Evolutionary conservation across 148 eudicot genomes (phyloP).

Genomic region (Amaranthus hypochondriacus): DNA sequence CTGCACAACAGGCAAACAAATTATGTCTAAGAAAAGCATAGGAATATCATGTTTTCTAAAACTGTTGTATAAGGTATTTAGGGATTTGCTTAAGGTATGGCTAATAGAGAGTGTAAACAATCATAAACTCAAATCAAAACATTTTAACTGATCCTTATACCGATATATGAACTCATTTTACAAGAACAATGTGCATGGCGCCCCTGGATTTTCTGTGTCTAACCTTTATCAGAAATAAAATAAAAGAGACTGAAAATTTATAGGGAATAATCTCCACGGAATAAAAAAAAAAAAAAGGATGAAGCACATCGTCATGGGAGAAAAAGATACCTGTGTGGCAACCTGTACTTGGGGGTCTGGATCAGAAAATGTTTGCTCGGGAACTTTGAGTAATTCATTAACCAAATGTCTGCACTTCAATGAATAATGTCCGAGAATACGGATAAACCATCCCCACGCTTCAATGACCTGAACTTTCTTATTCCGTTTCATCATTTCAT

Average conservation of each 20-base stretch:
- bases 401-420: slow-evolving; percentile 59
- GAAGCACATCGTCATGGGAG: not conserved
- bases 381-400: slow-evolving; percentile 76
- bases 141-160: not conserved
- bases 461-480: slow-evolving; percentile 63
- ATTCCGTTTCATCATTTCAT: slow-evolving; percentile 53
- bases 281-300: not conserved
- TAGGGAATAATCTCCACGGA: not conserved
- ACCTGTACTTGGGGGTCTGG: slow-evolving; percentile 71
- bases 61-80: not conserved
- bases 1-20: slow-evolving; percentile 34
- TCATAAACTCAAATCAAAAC: not conserved
- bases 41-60: not conserved
- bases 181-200: not conserved
- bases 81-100: slow-evolving; percentile 11
- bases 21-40: not conserved
- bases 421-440: slow-evolving; percentile 61
- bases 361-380: slow-evolving; percentile 70
- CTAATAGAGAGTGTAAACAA: not conserved
- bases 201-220: not conserved
- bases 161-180: not conserved
- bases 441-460: slow-evolving; percentile 89
- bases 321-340: slow-evolving; percentile 66
- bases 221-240: not conserved
- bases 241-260: not conserved